phyloP scores from a whole-genome alignment of 1,284 basidiomycete species.

The Naganishia cerealis region DNA sequence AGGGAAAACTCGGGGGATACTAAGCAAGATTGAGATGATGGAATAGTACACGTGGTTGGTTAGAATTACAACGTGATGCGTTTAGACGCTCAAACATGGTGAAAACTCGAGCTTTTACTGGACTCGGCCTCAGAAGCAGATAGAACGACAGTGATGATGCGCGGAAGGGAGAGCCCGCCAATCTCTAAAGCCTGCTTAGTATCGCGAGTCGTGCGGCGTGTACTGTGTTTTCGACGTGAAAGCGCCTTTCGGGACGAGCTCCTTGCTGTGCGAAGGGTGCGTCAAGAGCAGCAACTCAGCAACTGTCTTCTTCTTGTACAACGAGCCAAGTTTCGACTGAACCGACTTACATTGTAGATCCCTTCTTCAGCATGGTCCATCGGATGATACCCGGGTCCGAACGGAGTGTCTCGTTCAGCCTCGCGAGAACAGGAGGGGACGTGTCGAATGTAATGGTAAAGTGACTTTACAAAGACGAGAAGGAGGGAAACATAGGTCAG shows the following conservation, averaged over 20 bases:
- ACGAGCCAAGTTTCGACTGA: not conserved
- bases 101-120: no score
- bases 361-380: conserved; percentile 49
- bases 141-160: not conserved
- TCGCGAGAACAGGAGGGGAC: conserved; percentile 49
- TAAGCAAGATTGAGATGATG: not conserved
- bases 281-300: not conserved
- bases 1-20: no score
- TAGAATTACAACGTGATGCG: not conserved
- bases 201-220: conserved; percentile 21
- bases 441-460: conserved; percentile 53
- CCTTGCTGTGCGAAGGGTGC: conserved; percentile 23
- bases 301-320: not conserved
- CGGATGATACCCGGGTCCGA: conserved; percentile 50
- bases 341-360: conserved; percentile 43
- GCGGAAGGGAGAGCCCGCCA: no score
- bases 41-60: not conserved
- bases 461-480: conserved; percentile 41
- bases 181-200: not conserved
- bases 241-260: conserved; percentile 33
- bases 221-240: conserved; percentile 32
- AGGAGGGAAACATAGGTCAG: not conserved
- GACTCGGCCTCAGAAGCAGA: not conserved
- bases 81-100: not conserved
- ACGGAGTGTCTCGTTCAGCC: conserved; percentile 48